phyloP scores from a whole-genome alignment of 2,329 filamentous ascomycete genomes.

The Fusarium floridanum region DNA sequence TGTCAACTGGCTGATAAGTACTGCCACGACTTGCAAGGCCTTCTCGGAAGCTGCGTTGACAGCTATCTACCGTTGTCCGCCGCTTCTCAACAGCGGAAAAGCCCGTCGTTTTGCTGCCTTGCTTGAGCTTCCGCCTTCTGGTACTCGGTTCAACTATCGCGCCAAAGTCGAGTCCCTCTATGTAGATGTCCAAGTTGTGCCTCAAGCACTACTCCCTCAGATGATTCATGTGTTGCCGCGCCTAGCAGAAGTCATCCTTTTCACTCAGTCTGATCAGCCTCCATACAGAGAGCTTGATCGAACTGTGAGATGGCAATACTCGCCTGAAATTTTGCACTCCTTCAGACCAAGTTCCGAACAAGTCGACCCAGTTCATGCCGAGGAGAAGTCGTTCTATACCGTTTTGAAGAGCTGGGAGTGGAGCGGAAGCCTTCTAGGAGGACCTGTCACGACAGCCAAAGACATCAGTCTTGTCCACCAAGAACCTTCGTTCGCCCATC shows the following conservation, averaged over 20 bases:
- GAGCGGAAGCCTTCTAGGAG: constrained; percentile 67
- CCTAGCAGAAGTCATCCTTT: constrained; percentile 78
- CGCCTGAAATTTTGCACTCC: constrained; percentile 72
- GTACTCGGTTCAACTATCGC: constrained; percentile 72
- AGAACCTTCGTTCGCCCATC: constrained; percentile 65
- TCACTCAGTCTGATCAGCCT: constrained; percentile 75
- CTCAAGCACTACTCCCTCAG: constrained; percentile 56
- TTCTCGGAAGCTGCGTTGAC: constrained; percentile 81
- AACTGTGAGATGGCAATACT: constrained; percentile 77
- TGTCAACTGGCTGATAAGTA: constrained; percentile 74
- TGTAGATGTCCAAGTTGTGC: constrained; percentile 76
- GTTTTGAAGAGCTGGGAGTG: constrained; percentile 70
- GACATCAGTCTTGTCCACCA: constrained; percentile 66
- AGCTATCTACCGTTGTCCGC: constrained; percentile 78
- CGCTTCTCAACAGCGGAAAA: constrained; percentile 65
- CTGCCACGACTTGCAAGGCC: constrained; percentile 71
- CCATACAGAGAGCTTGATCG: constrained; percentile 72
- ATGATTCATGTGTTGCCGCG: constrained; percentile 75
- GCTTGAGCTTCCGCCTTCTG: constrained; percentile 65
- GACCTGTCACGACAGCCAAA: constrained; percentile 60
- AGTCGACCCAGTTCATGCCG: constrained; percentile 47
- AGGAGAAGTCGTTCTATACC: constrained; percentile 50
- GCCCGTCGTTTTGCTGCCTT: constrained; percentile 61
- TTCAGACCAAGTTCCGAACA: constrained; percentile 65
- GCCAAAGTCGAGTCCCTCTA: constrained; percentile 78